phyloP scores from a whole-genome alignment of 1,284 basidiomycete genomes.

The Porphyrellus sp. region DNA sequence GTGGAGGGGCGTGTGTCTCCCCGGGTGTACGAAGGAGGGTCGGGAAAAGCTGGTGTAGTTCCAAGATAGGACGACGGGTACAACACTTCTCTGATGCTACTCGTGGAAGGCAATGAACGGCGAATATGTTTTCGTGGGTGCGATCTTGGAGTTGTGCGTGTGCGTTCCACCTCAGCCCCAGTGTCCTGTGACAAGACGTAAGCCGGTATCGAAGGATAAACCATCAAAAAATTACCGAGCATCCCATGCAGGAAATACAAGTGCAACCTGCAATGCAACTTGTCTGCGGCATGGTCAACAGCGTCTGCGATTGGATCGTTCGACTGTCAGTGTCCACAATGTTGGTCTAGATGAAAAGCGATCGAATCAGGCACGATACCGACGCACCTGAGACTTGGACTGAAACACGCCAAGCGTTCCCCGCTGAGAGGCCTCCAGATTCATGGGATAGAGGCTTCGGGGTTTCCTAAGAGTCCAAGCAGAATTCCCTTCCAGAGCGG shows the following conservation, averaged over 20 bases:
- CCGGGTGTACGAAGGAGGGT: constrained; percentile 22
- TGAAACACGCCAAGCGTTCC: background rate
- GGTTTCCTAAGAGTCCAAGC: background rate
- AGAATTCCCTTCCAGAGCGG: background rate
- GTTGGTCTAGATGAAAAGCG: constrained; percentile 5
- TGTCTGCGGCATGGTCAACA: constrained; percentile 10
- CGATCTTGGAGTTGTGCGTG: background rate
- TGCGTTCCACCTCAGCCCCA: background rate
- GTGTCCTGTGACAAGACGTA: constrained; percentile 8
- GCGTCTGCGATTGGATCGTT: background rate
- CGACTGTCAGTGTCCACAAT: background rate
- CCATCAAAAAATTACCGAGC: constrained; percentile 3
- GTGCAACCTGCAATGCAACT: constrained; percentile 10
- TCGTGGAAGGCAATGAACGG: constrained; percentile 17
- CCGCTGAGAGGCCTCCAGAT: too few relatives aligned
- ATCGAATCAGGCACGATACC: background rate
- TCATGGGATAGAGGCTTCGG: too few relatives aligned
- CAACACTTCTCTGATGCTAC: constrained; percentile 23
- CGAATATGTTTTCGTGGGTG: constrained; percentile 5
- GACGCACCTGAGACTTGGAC: background rate
- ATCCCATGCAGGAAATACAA: constrained; percentile 13
- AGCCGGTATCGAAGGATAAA: background rate
- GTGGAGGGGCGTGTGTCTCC: background rate
- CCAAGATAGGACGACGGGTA: constrained; percentile 23
- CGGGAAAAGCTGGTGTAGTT: constrained; percentile 5